Evolutionary conservation across 1,139 yeast genomes (phyloP), one percentile per base, ranked within the genome.

Genomic region (Scheffersomyces titani): DNA sequence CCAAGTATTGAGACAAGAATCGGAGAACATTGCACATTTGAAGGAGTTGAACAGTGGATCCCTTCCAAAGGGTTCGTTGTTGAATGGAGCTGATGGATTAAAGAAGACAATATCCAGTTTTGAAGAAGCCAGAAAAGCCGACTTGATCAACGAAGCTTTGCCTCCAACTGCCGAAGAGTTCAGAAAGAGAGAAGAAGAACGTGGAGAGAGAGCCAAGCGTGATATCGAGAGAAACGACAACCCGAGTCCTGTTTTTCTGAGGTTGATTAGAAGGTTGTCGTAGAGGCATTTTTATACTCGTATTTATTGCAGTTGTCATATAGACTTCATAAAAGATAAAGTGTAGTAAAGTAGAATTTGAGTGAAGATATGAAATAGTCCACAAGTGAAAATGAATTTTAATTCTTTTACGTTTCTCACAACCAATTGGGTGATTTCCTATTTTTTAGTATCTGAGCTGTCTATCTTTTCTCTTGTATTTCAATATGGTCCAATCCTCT

Each of bases 51-150:
- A 89, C 61, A 87, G 92, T 46, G 85, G 82, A 3, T 71, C 76
- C 20, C 77, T 94, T 62, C 98, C 99, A 19, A 88, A 90, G 67
- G 99, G 99, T 20, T 87, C 97, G 3, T 80, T 94, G 58, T 77
- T 92, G 65, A 86, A 90, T 62, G 98, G 98, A 3, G 74, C 88
- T 11, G 94, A 90, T 63, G 97, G 96, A 40, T 81, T 94, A 64
- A 82, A 86, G 61, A 82, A 81, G 55, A 89, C 92, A 16, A 82
- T 94, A 54, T 75, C 80, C 44, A 80, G 90, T 13, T 94, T 94
- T 67, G 97, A 92, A 68, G 96, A 89, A 55, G 98, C 98, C 1
- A 82, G 88, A 62, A 75, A 76, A 63, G 96, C 94, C 3, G 99
- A 94, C 75, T 72, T 90, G 64, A 81, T 80, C 49, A 94, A 94